phyloP scores from a whole-genome alignment of 495 filamentous ascomycete species.

The Penicillium turbatum region DNA sequence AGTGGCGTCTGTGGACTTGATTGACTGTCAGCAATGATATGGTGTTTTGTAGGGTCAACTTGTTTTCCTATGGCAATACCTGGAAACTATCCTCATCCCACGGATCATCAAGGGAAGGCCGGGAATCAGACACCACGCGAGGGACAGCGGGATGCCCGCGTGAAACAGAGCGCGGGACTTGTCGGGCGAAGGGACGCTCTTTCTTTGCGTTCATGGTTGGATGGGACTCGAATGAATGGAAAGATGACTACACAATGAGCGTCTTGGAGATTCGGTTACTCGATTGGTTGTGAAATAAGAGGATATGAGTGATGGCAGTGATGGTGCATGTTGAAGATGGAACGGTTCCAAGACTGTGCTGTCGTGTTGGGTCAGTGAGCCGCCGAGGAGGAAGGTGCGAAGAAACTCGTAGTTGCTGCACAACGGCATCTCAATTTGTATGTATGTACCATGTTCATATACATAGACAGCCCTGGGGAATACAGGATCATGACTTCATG shows the following conservation, averaged over 20 bases:
- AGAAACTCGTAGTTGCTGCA: not conserved
- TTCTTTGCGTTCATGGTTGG: not conserved
- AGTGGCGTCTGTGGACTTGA: constrained; percentile 5
- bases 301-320: not conserved
- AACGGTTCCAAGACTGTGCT: not conserved
- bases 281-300: not conserved
- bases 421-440: not conserved
- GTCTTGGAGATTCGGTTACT: not conserved
- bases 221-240: constrained; percentile 4
- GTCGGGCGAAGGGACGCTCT: not conserved
- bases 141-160: not conserved
- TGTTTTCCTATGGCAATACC: not conserved
- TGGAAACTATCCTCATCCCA: constrained; percentile 1
- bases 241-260: constrained; percentile 1
- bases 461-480: not conserved
- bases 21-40: not conserved
- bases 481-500: not conserved
- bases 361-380: not conserved
- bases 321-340: not conserved
- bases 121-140: not conserved
- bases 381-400: constrained; percentile 1
- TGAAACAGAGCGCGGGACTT: not conserved
- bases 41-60: not conserved
- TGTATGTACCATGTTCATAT: not conserved
- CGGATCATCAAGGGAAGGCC: not conserved